Evolutionary conservation across 139 green algal genomes (phyloP).

Genomic region (Ettlia oleoabundans): DNA sequence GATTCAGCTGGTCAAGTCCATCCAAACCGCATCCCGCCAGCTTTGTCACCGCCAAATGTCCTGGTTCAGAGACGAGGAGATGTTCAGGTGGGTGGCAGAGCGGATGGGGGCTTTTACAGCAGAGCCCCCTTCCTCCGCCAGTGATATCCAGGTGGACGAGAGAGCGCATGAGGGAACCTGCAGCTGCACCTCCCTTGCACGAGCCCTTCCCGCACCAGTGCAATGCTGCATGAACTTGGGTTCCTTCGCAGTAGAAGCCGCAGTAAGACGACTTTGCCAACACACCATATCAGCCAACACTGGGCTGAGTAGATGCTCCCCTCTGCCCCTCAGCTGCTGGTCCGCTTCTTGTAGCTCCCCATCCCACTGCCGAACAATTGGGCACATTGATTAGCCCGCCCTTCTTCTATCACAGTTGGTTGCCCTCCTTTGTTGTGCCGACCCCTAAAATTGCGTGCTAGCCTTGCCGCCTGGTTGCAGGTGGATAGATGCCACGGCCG

Average conservation of each 20-base stretch:
- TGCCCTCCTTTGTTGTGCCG: background rate
- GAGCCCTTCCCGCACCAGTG: too few relatives aligned
- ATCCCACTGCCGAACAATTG: too few relatives aligned
- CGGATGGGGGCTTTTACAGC: background rate
- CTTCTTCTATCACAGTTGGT: background rate
- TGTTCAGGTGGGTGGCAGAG: constrained; percentile 56
- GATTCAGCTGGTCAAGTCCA: constrained; percentile 59
- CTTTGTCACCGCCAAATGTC: constrained; percentile 81
- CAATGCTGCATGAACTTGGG: too few relatives aligned
- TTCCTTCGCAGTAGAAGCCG: too few relatives aligned
- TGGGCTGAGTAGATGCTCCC: too few relatives aligned
- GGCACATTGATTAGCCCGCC: too few relatives aligned
- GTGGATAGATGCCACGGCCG: constrained; percentile 53
- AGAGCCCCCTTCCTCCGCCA: background rate
- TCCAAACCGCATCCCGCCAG: constrained; percentile 72
- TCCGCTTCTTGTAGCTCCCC: too few relatives aligned
- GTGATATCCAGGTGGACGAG: background rate
- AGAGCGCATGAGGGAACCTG: background rate
- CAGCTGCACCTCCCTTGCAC: too few relatives aligned
- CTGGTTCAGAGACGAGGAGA: constrained; percentile 78
- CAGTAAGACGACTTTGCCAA: too few relatives aligned
- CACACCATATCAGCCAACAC: too few relatives aligned
- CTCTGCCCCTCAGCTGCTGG: too few relatives aligned
- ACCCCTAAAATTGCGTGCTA: too few relatives aligned
- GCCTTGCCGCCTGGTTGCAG: background rate